phyloP scores from a whole-genome alignment of 352 stramenopile species.

The Phytophthora nicotianae region DNA sequence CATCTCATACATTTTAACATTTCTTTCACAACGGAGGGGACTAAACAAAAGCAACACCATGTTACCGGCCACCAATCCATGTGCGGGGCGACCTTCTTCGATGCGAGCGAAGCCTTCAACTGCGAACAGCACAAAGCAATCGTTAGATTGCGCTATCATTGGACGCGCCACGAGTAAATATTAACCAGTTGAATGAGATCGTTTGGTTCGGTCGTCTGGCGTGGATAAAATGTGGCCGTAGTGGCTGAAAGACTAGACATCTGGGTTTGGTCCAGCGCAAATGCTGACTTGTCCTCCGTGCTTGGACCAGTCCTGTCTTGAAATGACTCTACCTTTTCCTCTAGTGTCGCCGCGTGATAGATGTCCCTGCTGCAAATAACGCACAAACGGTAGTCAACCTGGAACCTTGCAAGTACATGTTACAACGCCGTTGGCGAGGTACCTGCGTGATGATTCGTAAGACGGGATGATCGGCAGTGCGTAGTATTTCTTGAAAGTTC shows the following conservation, averaged over 20 bases:
- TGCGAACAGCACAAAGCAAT: constrained; percentile 9
- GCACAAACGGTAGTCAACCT: constrained; percentile 3
- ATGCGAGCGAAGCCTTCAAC: constrained; percentile 35
- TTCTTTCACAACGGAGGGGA: constrained; percentile 2
- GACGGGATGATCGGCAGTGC: constrained; percentile 30
- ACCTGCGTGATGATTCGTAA: constrained; percentile 1
- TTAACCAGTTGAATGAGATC: constrained; percentile 42
- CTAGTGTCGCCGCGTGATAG: background rate
- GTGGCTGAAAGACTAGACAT: constrained; percentile 42
- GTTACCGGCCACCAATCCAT: constrained; percentile 84
- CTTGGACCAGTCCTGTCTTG: background rate
- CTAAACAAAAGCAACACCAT: constrained; percentile 14
- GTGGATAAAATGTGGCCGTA: constrained; percentile 50
- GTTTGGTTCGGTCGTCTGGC: constrained; percentile 31
- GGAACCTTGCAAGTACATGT: background rate
- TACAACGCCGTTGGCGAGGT: background rate
- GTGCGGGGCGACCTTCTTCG: constrained; percentile 62
- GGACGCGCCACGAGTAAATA: background rate
- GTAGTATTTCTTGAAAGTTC: constrained; percentile 41
- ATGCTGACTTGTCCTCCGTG: constrained; percentile 4
- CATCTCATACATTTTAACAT: constrained; percentile 21
- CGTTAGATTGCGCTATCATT: constrained; percentile 6
- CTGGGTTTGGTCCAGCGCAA: constrained; percentile 24
- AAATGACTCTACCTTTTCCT: constrained; percentile 14
- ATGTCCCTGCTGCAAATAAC: constrained; percentile 7